A percentile compares a stretch with the other conserved stretches of the same genome.
Evolutionary conservation across 768 basidiomycete species (phyloP).

Genomic region (Lentinula guzmanii): DNA sequence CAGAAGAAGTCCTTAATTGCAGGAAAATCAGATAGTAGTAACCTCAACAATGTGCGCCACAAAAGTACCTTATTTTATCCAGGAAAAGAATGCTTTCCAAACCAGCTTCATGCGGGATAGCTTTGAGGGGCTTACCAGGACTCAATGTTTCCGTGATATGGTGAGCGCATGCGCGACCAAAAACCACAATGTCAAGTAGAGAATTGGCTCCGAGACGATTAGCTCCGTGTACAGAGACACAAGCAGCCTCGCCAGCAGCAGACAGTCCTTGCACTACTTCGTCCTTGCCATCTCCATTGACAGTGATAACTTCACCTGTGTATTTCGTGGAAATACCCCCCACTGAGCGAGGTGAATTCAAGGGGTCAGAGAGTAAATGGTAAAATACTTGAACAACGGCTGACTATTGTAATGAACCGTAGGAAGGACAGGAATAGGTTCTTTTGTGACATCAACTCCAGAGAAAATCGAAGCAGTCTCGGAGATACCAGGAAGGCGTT

Average conservation of each 20-base stretch:
- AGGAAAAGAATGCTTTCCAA: constrained; percentile 78
- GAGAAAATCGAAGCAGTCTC: constrained; percentile 99
- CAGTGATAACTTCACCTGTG: constrained; percentile 93
- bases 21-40: background rate
- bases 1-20: constrained; percentile 59
- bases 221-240: constrained; percentile 99
- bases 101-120: constrained; percentile 81
- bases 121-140: constrained; percentile 87
- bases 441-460: constrained; percentile 99
- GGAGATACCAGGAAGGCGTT: constrained; percentile 97
- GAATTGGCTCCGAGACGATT: constrained; percentile 99
- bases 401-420: constrained; percentile 98
- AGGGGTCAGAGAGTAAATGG: background rate
- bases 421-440: constrained; percentile 96
- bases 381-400: constrained; percentile 20
- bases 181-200: constrained; percentile 96
- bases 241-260: constrained; percentile 98
- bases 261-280: constrained; percentile 93
- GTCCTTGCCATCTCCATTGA: constrained; percentile 86
- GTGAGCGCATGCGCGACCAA: constrained; percentile 96
- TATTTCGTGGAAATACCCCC: constrained; percentile 99
- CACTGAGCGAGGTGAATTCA: constrained; percentile 45
- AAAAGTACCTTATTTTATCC: constrained; percentile 65
- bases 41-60: too few species aligned
- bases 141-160: constrained; percentile 90